Base-by-base conservation (phyloP, 345 rosid genomes). In the Rhizophora apiculata region DNA sequence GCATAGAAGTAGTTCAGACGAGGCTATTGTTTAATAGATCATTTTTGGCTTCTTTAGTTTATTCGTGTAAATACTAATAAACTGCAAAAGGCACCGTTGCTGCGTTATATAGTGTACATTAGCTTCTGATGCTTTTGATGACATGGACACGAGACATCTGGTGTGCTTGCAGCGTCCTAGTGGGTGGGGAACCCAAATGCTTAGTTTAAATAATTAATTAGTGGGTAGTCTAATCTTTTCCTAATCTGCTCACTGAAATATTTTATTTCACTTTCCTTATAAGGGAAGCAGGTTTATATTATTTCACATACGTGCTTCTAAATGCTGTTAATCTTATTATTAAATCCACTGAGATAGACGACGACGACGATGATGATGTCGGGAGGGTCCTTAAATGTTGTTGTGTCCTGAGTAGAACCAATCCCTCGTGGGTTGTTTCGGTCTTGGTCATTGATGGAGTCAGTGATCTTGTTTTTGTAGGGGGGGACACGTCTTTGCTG, bases 391-490 rank as follows among this genome's bases (percentile, higher is more conserved):
- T 43, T 43, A 13, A 43, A 13, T 13, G 49, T 43, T 63, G 49
- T 43, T 63, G 70, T 65, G 75, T 46, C 70, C 58, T 65, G 66
- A 62, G 60, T 30, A 6, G 36, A 30, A 24, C 8, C 30, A 20
- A 29, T 37, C 9, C 27, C 46, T 68, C 57, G 59, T 71, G 68
- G 65, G 72, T 76, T 67, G 72, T 71, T 74, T 82, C 71, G 68
- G 54, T 57, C 58, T 63, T 67, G 73, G 79, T 69, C 60, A 79
- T 55, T 26, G 67, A 67, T 77, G 81, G 77, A 77, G 83, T 79
- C 79, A 76, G 58, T 74, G 54, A 78, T 74, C 68, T 71, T 71
- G 73, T 64, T 71, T 71, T 73, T 71, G 53, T 63, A 32, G 71
- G 67, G 57, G 46, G 71, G 72, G 51, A 60, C 46, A 59, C 29